Percentiles rank a stretch among this genome's conserved stretches.
Conservation (phyloP, 169 alveolate genomes). For the Besnoitia besnoiti region DNA sequence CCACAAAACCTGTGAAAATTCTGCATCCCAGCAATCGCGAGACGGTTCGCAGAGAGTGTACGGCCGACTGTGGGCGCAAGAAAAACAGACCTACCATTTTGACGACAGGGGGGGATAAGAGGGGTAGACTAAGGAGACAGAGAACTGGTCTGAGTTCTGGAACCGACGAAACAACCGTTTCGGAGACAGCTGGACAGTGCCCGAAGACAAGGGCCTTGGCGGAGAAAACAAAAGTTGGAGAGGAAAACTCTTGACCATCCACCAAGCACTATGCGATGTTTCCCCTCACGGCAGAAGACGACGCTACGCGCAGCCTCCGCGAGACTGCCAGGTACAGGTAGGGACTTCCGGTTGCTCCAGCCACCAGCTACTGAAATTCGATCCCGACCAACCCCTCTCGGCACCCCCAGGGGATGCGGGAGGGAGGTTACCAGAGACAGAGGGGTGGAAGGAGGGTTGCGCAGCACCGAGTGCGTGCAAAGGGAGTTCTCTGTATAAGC, state of each 20-base stretch:
- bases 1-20: no score
- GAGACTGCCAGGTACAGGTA: neutral
- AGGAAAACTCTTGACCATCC: neutral
- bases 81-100: constrained; percentile 5
- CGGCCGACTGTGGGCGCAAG: neutral
- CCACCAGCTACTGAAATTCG: no score
- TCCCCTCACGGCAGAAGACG: neutral
- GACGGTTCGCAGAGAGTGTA: neutral
- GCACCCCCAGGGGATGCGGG: no score
- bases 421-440: no score
- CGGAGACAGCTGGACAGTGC: neutral
- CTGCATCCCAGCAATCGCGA: no score
- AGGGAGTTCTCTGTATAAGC: no score
- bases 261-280: neutral
- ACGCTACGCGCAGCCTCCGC: neutral
- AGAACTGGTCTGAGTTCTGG: neutral
- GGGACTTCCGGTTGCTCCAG: no score
- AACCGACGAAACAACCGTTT: neutral
- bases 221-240: neutral
- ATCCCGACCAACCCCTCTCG: no score
- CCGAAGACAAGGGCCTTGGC: neutral
- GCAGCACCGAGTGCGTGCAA: no score
- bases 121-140: constrained; percentile 10
- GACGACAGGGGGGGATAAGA: constrained; percentile 6
- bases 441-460: no score